phyloP scores from a whole-genome alignment of 169 alveolate genomes.

The Eimeria necatrix region DNA sequence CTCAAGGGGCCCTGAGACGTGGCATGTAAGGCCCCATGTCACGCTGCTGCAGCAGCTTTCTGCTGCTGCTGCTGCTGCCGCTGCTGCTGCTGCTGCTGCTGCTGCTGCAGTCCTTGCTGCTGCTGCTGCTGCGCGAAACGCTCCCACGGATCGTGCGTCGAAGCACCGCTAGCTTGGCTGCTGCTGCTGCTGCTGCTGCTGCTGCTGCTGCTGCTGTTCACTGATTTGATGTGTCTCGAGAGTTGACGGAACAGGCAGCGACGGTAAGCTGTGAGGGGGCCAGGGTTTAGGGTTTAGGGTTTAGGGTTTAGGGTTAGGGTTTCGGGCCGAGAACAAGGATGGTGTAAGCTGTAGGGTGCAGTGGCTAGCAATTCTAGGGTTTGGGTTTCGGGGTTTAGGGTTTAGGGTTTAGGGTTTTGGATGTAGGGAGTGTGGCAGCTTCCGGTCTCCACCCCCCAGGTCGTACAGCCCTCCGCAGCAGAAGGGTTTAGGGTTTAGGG shows the following conservation, averaged over 20 bases:
- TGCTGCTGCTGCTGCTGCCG: constrained; percentile 49
- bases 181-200: not conserved
- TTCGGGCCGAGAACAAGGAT: not conserved
- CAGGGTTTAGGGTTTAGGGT: constrained; percentile 41
- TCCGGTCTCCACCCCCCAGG: constrained; percentile 57
- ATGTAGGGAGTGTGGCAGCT: too few species aligned
- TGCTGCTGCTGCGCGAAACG: too few species aligned
- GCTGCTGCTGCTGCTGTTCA: constrained; percentile 37
- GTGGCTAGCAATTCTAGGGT: not conserved
- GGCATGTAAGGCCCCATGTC: not conserved
- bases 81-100: constrained; percentile 31
- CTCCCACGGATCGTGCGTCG: too few species aligned
- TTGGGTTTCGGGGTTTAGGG: constrained; percentile 27
- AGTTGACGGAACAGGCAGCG: not conserved
- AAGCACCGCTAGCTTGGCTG: not conserved
- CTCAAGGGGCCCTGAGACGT: too few species aligned
- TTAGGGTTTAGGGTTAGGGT: constrained; percentile 7
- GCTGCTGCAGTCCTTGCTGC: constrained; percentile 13
- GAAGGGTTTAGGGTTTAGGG: constrained; percentile 80
- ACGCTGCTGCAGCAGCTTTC: too few species aligned
- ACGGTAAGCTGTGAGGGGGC: not conserved
- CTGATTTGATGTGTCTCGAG: not conserved
- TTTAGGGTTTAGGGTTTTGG: too few species aligned
- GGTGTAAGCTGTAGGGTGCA: not conserved
- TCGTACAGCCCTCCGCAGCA: not conserved